Percentiles rank a stretch among this genome's conserved stretches.
phyloP scores from a whole-genome alignment of 208 protist genomes.

The Wallacemonas collosoma region DNA sequence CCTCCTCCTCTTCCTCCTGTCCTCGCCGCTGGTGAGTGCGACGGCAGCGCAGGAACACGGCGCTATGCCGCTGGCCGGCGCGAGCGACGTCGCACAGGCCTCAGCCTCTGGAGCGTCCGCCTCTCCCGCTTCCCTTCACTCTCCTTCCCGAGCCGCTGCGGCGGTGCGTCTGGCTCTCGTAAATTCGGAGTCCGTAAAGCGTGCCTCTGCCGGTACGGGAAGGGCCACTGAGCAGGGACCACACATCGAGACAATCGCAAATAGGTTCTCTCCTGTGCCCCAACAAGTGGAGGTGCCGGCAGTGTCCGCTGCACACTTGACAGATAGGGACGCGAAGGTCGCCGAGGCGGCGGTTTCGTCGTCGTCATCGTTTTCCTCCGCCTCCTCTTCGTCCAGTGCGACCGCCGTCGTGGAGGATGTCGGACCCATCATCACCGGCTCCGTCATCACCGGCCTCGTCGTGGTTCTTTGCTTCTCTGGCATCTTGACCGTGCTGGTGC shows the following conservation, averaged over 20 bases:
- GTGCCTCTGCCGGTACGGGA: too few relatives aligned
- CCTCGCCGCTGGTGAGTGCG: background rate
- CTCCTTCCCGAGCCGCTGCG: too few relatives aligned
- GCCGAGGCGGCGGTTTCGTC: background rate
- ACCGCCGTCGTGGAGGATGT: background rate
- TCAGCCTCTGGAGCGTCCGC: background rate
- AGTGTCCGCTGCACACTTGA: background rate
- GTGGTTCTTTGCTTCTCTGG: constrained; percentile 29
- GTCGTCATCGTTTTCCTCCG: background rate
- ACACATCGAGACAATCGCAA: constrained; percentile 2
- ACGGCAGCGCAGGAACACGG: background rate
- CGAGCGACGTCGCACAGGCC: background rate
- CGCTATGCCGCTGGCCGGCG: background rate
- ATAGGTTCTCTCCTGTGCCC: background rate
- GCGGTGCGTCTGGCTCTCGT: background rate
- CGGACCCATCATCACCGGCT: constrained; percentile 28
- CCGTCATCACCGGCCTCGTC: constrained; percentile 32
- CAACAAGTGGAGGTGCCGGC: background rate
- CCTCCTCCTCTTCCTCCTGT: constrained; percentile 5
- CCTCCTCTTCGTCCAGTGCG: background rate
- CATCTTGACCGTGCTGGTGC: constrained; percentile 30
- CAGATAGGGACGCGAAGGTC: background rate
- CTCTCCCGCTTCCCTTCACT: background rate
- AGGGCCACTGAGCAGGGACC: too few relatives aligned
- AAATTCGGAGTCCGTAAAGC: constrained; percentile 18